Percentiles rank a stretch among this genome's conserved stretches.
Conservation (phyloP, 2,329 filamentous ascomycete species). For the Aspergillus phoenicis region DNA sequence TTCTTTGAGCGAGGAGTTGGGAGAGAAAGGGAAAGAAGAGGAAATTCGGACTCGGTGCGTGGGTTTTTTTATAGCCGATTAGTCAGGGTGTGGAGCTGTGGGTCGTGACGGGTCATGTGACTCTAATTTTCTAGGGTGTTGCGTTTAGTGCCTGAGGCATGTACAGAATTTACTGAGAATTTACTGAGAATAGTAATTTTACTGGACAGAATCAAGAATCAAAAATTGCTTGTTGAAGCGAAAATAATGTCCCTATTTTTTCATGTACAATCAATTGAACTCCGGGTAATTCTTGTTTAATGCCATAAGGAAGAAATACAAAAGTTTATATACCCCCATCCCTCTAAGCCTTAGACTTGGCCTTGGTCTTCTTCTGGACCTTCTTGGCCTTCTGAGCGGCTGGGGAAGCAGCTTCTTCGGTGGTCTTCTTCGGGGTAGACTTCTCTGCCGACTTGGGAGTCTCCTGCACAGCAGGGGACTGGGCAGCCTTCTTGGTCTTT, state of each 20-base stretch:
- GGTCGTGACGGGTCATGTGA: not conserved
- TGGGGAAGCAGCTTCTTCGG: constrained; percentile 20
- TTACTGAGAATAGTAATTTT: too few relatives aligned
- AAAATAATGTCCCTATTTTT: not conserved
- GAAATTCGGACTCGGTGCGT: constrained; percentile 26
- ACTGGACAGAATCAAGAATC: not conserved
- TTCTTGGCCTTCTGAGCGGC: constrained; percentile 27
- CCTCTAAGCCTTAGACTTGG: constrained; percentile 33
- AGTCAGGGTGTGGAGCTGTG: constrained; percentile 20
- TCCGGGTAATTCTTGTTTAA: constrained; percentile 13
- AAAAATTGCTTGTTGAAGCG: not conserved
- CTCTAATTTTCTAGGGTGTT: not conserved
- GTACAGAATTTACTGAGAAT: too few relatives aligned
- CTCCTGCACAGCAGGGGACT: constrained; percentile 23
- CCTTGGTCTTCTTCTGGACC: constrained; percentile 22
- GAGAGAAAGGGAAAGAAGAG: constrained; percentile 43
- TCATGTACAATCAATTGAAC: constrained; percentile 14
- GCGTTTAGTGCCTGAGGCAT: not conserved
- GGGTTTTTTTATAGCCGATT: constrained; percentile 13
- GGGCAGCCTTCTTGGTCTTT: constrained; percentile 35
- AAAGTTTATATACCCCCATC: not conserved
- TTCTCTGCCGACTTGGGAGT: constrained; percentile 25
- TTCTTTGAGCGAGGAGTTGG: constrained; percentile 96
- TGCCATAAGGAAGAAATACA: constrained; percentile 16
- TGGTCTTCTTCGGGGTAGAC: constrained; percentile 16